These are phyloP conservation scores for Agaricus bisporus DNA, from an alignment of 768 basidiomycete genomes.

Conservation along the genomic window DNA sequence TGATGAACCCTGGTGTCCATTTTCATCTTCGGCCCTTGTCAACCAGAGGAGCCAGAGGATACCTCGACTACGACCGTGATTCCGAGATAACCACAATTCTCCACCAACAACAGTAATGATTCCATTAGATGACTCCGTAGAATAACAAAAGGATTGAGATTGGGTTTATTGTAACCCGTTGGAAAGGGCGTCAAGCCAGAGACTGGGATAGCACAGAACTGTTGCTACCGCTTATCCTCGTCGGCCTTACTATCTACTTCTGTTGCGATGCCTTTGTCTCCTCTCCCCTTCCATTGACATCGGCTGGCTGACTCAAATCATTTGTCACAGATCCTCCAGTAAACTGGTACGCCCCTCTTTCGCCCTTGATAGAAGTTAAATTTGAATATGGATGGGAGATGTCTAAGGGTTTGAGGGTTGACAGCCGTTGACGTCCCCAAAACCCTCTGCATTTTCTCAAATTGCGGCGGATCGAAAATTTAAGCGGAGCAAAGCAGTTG, in stretches of 20 bases:
- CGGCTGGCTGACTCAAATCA: background rate
- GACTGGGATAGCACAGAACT: no score
- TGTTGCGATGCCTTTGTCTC: background rate
- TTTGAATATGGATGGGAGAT: background rate
- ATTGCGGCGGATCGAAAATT: background rate
- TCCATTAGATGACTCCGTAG: no score
- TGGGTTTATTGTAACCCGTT: no score
- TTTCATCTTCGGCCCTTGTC: background rate
- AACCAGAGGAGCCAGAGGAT: background rate
- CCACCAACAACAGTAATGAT: no score
- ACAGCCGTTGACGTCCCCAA: background rate
- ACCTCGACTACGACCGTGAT: no score
- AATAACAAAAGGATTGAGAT: no score
- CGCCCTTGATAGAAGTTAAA: conserved; percentile 8
- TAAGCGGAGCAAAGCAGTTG: background rate
- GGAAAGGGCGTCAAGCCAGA: no score
- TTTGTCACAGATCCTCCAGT: background rate
- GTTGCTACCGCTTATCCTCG: no score
- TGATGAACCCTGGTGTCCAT: background rate
- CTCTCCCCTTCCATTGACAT: background rate
- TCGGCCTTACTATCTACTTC: background rate
- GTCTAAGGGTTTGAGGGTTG: background rate
- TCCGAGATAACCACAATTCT: background rate
- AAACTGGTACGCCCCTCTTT: background rate
- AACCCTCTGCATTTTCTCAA: background rate